Evolutionary conservation across 2,329 filamentous ascomycete genomes (phyloP).

Genomic region (Colletotrichum limetticola): DNA sequence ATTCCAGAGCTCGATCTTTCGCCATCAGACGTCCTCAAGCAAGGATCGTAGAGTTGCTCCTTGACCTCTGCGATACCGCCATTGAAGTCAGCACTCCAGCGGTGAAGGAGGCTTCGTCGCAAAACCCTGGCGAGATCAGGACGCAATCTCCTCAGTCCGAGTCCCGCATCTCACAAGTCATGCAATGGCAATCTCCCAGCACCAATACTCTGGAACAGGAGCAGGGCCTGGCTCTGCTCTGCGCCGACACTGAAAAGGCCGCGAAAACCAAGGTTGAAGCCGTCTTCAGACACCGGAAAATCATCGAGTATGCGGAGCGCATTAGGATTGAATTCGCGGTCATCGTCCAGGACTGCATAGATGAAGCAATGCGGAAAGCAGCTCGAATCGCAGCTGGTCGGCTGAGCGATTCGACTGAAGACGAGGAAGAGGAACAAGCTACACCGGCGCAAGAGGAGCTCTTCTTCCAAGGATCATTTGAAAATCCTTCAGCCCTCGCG

Average conservation of each 20-base stretch:
- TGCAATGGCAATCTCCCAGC: slow-evolving; percentile 96
- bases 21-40: slow-evolving; percentile 89
- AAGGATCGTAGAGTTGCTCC: slow-evolving; percentile 91
- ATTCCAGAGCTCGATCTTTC: slow-evolving; percentile 86
- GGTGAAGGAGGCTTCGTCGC: slow-evolving; percentile 83
- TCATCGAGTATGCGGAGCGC: slow-evolving; percentile 95
- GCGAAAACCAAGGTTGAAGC: slow-evolving; percentile 92
- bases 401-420: slow-evolving; percentile 79
- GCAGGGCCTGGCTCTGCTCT: slow-evolving; percentile 87
- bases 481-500: slow-evolving; percentile 66
- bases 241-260: slow-evolving; percentile 86
- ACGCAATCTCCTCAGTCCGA: slow-evolving; percentile 97
- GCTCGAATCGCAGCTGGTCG: slow-evolving; percentile 87
- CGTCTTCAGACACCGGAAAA: slow-evolving; percentile 88
- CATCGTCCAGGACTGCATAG: slow-evolving; percentile 94
- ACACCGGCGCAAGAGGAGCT: slow-evolving; percentile 62
- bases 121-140: slow-evolving; percentile 79
- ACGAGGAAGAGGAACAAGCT: slow-evolving; percentile 61
- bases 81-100: slow-evolving; percentile 94
- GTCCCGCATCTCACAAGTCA: slow-evolving; percentile 90
- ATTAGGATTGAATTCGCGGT: slow-evolving; percentile 94
- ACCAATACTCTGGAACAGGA: slow-evolving; percentile 93
- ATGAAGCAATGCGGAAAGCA: slow-evolving; percentile 90
- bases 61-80: slow-evolving; percentile 95
- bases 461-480: slow-evolving; percentile 68